phyloP scores from a whole-genome alignment of 2,329 filamentous ascomycete species.

The Claviceps sp. region DNA sequence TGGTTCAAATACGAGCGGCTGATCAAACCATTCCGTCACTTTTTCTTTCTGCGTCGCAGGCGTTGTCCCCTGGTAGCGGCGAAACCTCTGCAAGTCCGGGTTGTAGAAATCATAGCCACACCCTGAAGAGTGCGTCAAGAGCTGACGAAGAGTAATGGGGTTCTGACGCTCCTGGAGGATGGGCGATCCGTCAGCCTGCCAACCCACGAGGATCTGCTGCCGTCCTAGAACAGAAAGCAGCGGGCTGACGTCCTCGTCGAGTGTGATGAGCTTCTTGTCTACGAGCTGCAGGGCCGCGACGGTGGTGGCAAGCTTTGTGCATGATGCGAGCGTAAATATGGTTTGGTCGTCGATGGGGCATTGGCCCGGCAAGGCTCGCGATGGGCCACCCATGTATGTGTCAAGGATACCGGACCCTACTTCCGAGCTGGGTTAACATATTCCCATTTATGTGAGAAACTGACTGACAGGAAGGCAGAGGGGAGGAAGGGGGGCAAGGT shows the following conservation, averaged over 20 bases:
- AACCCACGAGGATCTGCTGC: conserved; percentile 35
- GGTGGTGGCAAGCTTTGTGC: conserved; percentile 32
- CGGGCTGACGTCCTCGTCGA: background rate
- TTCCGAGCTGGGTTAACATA: background rate
- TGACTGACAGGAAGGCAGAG: background rate
- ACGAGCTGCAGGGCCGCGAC: conserved; percentile 42
- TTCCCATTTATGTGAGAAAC: background rate
- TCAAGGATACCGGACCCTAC: background rate
- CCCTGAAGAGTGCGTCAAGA: conserved; percentile 40
- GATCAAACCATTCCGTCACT: conserved; percentile 20
- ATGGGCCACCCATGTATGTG: background rate
- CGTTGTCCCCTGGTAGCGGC: background rate
- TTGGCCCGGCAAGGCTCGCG: background rate
- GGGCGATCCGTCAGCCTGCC: conserved; percentile 24
- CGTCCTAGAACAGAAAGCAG: conserved; percentile 31
- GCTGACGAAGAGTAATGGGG: conserved; percentile 34
- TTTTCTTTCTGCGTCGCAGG: background rate
- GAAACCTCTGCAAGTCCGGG: conserved; percentile 5
- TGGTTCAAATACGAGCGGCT: conserved; percentile 28
- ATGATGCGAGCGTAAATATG: conserved; percentile 17
- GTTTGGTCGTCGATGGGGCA: background rate
- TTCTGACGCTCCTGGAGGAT: conserved; percentile 18
- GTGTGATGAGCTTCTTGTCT: conserved; percentile 21
- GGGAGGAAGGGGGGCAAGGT: background rate
- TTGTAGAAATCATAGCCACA: conserved; percentile 29